Base-by-base conservation (phyloP, 2,329 filamentous ascomycete species). In the Paracamarosporium sp. region DNA sequence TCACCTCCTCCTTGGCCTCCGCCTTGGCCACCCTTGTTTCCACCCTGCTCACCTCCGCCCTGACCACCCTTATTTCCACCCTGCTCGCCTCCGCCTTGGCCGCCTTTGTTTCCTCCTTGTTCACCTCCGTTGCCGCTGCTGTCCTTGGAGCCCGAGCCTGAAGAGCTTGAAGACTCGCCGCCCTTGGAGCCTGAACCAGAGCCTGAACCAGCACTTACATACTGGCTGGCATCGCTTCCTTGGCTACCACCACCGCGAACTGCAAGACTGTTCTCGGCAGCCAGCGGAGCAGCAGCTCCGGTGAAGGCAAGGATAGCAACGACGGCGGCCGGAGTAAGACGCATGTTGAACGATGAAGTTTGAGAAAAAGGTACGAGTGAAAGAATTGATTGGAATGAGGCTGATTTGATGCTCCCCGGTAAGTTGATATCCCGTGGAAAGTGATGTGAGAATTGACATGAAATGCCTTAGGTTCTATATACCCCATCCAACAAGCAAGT, bases 301-400 rank as follows among this genome's bases (percentile, higher is more conserved):
- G 44, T 47, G 44, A 47, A 47, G 27, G 44, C 44, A 2, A 47
- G 28, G 44, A 47, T 33, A 22, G 44, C 44, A 33, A 47, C 17
- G 17, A 47, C 44, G 9, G 44, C 44, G 28, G 44, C 44, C 17
- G 20, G 44, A 15, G 44, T 33, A 28, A 47, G 44, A 47, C 44
- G 44, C 44, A 47, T 33, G n/a, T 47, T 47, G 44, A 45, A 20
- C n/a, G 8, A 40, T n/a, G 22, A 20, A 20, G 36, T 8, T 40
- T 40, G 33, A 15, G 15, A 20, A 13, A 4, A 40, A 40, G 11
- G n/a, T 40, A 40, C n/a, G 25, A 47, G 44, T 12, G 44, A 33
- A n/a, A 33, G 28, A 5, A 20, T 22, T 22, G 7, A n/a, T 35
- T 40, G 9, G 11, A 40, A 40, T 15, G 33, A 46, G 5, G 44